phyloP scores from a whole-genome alignment of 1,284 basidiomycete species.

The Puccinia triticina region DNA sequence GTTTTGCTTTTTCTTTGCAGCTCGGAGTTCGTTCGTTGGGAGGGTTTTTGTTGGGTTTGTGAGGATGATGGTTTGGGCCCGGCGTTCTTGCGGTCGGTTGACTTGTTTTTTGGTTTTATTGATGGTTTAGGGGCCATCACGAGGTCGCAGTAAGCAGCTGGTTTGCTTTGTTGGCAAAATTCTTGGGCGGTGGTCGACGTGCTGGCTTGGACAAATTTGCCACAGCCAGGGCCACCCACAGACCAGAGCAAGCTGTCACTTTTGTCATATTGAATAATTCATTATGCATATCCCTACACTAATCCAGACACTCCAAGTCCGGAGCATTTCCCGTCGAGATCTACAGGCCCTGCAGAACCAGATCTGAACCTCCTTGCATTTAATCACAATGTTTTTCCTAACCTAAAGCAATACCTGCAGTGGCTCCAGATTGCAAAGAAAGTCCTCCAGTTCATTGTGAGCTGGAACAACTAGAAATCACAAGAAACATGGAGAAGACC shows the following conservation, averaged over 20 bases:
- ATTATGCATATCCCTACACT: background rate
- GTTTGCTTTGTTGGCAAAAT: background rate
- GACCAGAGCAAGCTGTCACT: background rate
- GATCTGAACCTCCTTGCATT: too few relatives aligned
- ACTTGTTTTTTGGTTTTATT: background rate
- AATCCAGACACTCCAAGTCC: too few relatives aligned
- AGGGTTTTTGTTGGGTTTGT: background rate
- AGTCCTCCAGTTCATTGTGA: too few relatives aligned
- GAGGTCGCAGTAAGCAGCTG: too few relatives aligned
- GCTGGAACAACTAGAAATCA: too few relatives aligned
- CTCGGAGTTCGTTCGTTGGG: background rate
- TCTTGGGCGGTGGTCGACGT: background rate
- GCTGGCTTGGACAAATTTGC: background rate
- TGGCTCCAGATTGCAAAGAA: too few relatives aligned
- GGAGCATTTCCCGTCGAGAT: too few relatives aligned
- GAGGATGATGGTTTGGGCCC: background rate
- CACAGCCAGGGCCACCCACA: background rate
- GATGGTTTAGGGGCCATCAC: background rate
- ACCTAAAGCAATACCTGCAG: too few relatives aligned
- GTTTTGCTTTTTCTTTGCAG: background rate
- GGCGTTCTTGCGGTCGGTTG: background rate
- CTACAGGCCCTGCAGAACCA: too few relatives aligned
- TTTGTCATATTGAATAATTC: slow-evolving; percentile 5
- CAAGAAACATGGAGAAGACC: too few relatives aligned
- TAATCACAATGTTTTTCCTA: too few relatives aligned